Base-by-base conservation (phyloP, 1,139 yeast species). In the Candida neerlandica region DNA sequence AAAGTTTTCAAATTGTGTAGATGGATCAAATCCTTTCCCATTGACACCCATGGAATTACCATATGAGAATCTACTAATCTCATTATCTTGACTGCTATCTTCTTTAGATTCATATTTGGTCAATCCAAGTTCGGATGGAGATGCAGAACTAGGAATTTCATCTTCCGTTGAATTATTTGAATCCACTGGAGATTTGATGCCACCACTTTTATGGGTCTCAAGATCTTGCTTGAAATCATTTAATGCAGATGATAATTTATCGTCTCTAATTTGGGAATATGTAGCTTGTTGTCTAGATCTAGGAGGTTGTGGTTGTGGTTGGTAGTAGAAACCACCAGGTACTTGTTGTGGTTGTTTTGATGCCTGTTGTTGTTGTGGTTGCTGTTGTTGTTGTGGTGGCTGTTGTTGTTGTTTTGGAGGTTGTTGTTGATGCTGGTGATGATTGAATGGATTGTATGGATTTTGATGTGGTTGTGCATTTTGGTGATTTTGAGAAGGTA, bases 221-320 rank as follows among this genome's bases (percentile, higher is more conserved):
- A 70, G 57, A 44, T 73, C 78, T 33, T 62, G 55, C 44, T 60
- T 69, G 49, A 72, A 65, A 5, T 60, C 69, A 38, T 63, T 64
- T 44, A 73, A 65, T 4, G 73, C 71, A 3, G 62, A 51, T 1
- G 73, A 64, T 38, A 73, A 58, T 46, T 69, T 58, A 37, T 55
- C 58, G 41, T 50, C 53, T 26, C 55, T 45, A 47, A 38, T 53
- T 51, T 50, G 49, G 30, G 56, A 52, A 42, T 51, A 49, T 27
- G 49, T 51, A 10, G 53, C 46, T 26, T 49, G 51, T 41, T 44
- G 42, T 37, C 47, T 43, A 5, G 35, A 6, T 32, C 14, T 12
- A 12, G 16, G 37, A n/a, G 27, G 37, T 32, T 43, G 45, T 21
- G 32, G 41, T 10, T 40, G 26, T 27, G 33, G 33, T 39, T n/a